phyloP scores from a whole-genome alignment of 202 grass and related monocot genomes.

The Bolboschoenoplectus hybrid region DNA sequence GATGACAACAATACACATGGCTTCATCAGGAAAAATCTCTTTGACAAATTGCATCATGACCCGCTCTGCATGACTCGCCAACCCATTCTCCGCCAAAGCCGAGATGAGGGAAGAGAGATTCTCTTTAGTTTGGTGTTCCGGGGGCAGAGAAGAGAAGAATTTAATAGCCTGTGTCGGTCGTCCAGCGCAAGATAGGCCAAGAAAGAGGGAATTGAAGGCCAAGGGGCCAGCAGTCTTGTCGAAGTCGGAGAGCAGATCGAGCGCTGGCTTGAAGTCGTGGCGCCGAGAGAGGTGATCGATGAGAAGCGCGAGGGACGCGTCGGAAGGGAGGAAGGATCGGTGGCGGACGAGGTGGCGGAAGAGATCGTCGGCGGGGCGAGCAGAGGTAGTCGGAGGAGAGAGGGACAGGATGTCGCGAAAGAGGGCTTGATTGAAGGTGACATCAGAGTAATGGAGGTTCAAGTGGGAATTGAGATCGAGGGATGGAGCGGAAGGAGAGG shows the following conservation, averaged over 20 bases:
- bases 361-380: slow-evolving; percentile 61
- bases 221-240: slow-evolving; percentile 51
- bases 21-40: slow-evolving; percentile 80
- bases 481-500: slow-evolving; percentile 44
- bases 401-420: slow-evolving; percentile 64
- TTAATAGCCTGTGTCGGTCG: slow-evolving; percentile 67
- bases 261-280: slow-evolving; percentile 73
- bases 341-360: slow-evolving; percentile 76
- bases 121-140: slow-evolving; percentile 45
- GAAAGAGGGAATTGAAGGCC: slow-evolving; percentile 59
- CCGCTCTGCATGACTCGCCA: slow-evolving; percentile 68
- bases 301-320: slow-evolving; percentile 60
- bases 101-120: slow-evolving; percentile 60
- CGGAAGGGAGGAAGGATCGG: slow-evolving; percentile 75
- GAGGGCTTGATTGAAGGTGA: slow-evolving; percentile 64
- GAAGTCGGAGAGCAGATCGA: slow-evolving; percentile 69
- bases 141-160: slow-evolving; percentile 67
- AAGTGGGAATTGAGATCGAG: slow-evolving; percentile 55
- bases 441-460: slow-evolving; percentile 82
- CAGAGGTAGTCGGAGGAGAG: slow-evolving; percentile 55
- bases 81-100: slow-evolving; percentile 57
- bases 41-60: slow-evolving; percentile 63
- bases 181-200: slow-evolving; percentile 51
- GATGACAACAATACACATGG: slow-evolving; percentile 76
- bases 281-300: slow-evolving; percentile 73